Percentiles rank a stretch among this genome's conserved stretches.
Evolutionary conservation across 2,329 filamentous ascomycete species (phyloP).

Genomic region (Diplocarpon rosae): DNA sequence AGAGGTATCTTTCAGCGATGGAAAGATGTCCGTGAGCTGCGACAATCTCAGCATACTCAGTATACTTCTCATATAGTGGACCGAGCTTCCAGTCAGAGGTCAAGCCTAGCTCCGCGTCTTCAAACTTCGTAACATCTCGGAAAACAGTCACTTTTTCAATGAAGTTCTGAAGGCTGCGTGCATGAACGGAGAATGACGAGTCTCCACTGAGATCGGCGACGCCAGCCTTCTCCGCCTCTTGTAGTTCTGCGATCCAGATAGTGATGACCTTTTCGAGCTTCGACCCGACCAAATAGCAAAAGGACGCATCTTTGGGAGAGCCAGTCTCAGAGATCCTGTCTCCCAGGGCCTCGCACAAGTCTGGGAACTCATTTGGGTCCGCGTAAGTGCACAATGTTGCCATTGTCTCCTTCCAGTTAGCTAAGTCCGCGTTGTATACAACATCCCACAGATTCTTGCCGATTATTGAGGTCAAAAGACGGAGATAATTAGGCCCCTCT

Average conservation of each 20-base stretch:
- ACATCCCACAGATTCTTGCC: constrained; percentile 97
- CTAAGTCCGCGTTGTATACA: constrained; percentile 87
- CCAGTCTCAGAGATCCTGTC: constrained; percentile 76
- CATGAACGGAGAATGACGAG: constrained; percentile 85
- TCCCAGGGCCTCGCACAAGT: constrained; percentile 88
- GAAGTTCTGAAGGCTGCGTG: constrained; percentile 77
- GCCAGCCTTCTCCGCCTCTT: constrained; percentile 68
- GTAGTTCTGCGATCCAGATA: constrained; percentile 86
- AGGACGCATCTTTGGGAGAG: constrained; percentile 78
- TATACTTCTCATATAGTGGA: constrained; percentile 85
- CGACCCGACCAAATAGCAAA: constrained; percentile 92
- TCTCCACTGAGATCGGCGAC: constrained; percentile 59
- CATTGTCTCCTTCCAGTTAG: constrained; percentile 96
- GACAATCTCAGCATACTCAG: constrained; percentile 92
- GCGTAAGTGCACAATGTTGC: constrained; percentile 93
- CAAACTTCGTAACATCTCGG: constrained; percentile 84
- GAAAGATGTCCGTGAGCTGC: constrained; percentile 79
- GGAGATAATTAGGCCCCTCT: constrained; percentile 80
- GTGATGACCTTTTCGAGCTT: constrained; percentile 94
- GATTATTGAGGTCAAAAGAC: constrained; percentile 82
- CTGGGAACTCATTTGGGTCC: constrained; percentile 79
- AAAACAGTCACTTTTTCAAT: constrained; percentile 98
- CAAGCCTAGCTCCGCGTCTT: constrained; percentile 62
- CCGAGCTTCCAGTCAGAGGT: constrained; percentile 80
- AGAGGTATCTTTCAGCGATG: constrained; percentile 82